These are phyloP conservation scores for Vicia villosa DNA, from an alignment of 306 rosid genomes.

Conservation along the genomic window DNA sequence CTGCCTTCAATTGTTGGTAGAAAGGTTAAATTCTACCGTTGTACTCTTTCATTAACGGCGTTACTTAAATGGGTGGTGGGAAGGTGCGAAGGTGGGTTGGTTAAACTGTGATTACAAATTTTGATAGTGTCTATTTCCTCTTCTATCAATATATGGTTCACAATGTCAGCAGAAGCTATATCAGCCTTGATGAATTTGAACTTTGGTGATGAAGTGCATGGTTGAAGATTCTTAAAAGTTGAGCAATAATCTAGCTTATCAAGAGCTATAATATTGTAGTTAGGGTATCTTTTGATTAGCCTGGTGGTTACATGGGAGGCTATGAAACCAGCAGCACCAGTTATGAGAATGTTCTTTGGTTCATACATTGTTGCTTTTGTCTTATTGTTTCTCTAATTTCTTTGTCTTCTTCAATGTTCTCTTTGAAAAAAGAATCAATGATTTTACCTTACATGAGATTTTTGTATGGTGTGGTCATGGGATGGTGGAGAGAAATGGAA, in stretches of 20 bases:
- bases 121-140: conserved; percentile 73
- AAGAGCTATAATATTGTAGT: conserved; percentile 64
- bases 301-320: conserved; percentile 71
- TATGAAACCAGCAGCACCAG: conserved; percentile 80
- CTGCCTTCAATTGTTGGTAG: conserved; percentile 91
- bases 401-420: conserved; percentile 35
- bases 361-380: conserved; percentile 41
- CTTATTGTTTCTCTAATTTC: no score
- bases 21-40: conserved; percentile 57
- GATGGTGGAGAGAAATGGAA: conserved; percentile 28
- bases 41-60: conserved; percentile 18
- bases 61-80: conserved; percentile 2
- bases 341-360: conserved; percentile 65
- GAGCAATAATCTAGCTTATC: conserved; percentile 79
- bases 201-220: conserved; percentile 50
- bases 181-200: conserved; percentile 74
- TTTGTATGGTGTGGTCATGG: conserved; percentile 23
- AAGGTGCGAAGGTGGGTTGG: neutral
- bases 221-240: conserved; percentile 53
- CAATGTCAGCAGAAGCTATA: conserved; percentile 59
- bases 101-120: conserved; percentile 21
- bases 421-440: conserved; percentile 21
- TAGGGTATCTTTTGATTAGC: conserved; percentile 54
- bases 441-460: conserved; percentile 22
- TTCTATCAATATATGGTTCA: conserved; percentile 57